Evolutionary conservation across 139 green algal species (phyloP), one percentile per base, ranked within the genome.

Genomic region (Bryopsis sp.): DNA sequence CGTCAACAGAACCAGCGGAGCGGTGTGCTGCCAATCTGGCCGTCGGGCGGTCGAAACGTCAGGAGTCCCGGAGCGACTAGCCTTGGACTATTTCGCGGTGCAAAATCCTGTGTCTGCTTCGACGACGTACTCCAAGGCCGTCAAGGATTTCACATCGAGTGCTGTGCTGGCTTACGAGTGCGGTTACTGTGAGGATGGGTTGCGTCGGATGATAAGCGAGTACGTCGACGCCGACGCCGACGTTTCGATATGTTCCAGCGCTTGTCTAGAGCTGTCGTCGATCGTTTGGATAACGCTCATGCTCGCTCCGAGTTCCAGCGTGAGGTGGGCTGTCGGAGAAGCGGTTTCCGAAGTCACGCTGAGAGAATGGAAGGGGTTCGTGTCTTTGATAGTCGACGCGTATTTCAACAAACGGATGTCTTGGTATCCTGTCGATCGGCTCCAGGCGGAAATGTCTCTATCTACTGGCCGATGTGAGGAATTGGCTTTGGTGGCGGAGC

Each of bases 91-190:
- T 54, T 19, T 50, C 4, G 62, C 62, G 31, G 6, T 69, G 5
- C 62, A 37, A 3, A 11, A 57, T 33, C 62, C 62, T 31, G 32
- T 31, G 48, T 8, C 39, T 8, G 39, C 37, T 5, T 57, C 48
- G 3, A 69, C 22, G 37, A 69, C 62, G 11, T 69, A 69, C 62
- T 58, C 62, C 11, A 32, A 19, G 11, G 62, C 62, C 7, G 37
- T 69, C 4, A 35, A 37, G 19, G 62, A 69, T 11, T 69, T 69
- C 39, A 35, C 37, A 7, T 19, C n/a, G 5, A 28, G 19, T 4
- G 62, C 62, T 8, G 29, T 69, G 11, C n/a, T 69, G 36, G 62
- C 31, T 3, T 69, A 69, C 37, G 62, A 69, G 37, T 69, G 62
- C 29, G 62, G 62, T 32, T 38, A 48, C 4, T 57, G 35, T 7